A percentile compares a stretch with the other conserved stretches of the same genome.
These are phyloP conservation scores for Betula pendula DNA, from an alignment of 306 rosid genomes.

Conservation along the genomic window DNA sequence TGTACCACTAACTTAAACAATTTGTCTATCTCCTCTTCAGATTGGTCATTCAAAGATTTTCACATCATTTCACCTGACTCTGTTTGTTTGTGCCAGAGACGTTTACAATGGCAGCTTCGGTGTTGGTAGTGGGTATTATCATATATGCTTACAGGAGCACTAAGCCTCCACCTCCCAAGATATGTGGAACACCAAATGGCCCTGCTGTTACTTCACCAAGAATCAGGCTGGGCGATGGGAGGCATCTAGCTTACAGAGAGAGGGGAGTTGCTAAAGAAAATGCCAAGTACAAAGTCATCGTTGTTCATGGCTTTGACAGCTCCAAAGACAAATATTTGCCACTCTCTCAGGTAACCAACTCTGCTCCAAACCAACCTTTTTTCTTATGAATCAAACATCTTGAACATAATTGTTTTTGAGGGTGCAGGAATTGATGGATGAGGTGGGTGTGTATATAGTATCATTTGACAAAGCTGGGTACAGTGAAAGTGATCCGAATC, in stretches of 20 bases:
- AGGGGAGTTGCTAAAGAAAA: conserved; percentile 52
- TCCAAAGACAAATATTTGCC: conserved; percentile 58
- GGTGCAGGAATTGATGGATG: conserved; percentile 30
- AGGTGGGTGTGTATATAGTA: conserved; percentile 33
- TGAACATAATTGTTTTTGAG: neutral
- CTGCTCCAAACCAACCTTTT: neutral
- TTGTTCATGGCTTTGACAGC: conserved; percentile 64
- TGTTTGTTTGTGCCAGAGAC: too few species aligned
- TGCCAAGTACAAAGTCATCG: conserved; percentile 47
- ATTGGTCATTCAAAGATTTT: neutral
- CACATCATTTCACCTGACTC: too few species aligned
- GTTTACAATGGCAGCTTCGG: conserved; percentile 12
- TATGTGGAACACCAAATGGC: conserved; percentile 34
- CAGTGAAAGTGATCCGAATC: conserved; percentile 49
- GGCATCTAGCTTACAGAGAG: conserved; percentile 60
- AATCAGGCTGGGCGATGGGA: conserved; percentile 63
- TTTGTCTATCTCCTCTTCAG: neutral
- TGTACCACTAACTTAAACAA: neutral
- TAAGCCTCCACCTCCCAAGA: conserved; percentile 44
- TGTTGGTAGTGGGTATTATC: conserved; percentile 1
- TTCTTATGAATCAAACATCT: neutral
- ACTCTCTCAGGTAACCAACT: conserved; percentile 35
- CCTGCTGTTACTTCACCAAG: conserved; percentile 39
- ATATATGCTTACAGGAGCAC: conserved; percentile 16
- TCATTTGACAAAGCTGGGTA: conserved; percentile 45